These are phyloP conservation scores for Amanita fuliginea DNA, from an alignment of 768 basidiomycete species.

Conservation along the genomic window DNA sequence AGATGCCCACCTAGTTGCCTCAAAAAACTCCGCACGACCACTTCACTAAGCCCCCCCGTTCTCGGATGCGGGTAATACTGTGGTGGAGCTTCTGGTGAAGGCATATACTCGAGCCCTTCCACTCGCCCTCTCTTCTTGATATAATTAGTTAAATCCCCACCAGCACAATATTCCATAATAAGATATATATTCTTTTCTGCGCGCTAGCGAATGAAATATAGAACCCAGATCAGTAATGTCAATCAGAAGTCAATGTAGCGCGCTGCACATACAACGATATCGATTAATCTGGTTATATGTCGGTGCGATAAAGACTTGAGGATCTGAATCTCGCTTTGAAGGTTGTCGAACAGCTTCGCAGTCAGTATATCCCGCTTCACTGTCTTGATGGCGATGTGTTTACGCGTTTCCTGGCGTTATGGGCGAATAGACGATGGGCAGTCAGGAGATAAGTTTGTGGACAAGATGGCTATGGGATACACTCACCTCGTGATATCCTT, in stretches of 20 bases:
- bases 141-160: slow-evolving; percentile 92
- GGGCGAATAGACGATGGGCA: background rate
- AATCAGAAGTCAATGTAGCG: background rate
- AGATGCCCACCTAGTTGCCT: slow-evolving; percentile 62
- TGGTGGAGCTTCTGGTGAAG: slow-evolving; percentile 53
- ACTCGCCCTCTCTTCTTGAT: slow-evolving; percentile 97
- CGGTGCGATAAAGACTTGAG: slow-evolving; percentile 88
- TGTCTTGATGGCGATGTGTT: slow-evolving; percentile 88
- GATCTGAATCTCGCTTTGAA: slow-evolving; percentile 97
- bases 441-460: background rate
- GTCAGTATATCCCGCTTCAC: slow-evolving; percentile 82
- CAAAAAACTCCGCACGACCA: slow-evolving; percentile 85
- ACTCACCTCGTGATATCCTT: slow-evolving; percentile 81
- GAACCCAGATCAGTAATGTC: slow-evolving; percentile 11
- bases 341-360: slow-evolving; percentile 89
- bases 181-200: slow-evolving; percentile 80
- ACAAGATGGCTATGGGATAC: background rate
- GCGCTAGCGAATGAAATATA: slow-evolving; percentile 30
- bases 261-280: slow-evolving; percentile 64
- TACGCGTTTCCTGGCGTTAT: slow-evolving; percentile 51
- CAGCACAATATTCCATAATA: slow-evolving; percentile 95
- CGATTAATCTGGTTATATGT: slow-evolving; percentile 87
- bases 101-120: slow-evolving; percentile 76
- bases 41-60: slow-evolving; percentile 83
- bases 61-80: slow-evolving; percentile 89